A percentile compares a stretch with the other conserved stretches of the same genome.
phyloP scores from a whole-genome alignment of 1,284 basidiomycete genomes.

The Boletellus deceptivus region DNA sequence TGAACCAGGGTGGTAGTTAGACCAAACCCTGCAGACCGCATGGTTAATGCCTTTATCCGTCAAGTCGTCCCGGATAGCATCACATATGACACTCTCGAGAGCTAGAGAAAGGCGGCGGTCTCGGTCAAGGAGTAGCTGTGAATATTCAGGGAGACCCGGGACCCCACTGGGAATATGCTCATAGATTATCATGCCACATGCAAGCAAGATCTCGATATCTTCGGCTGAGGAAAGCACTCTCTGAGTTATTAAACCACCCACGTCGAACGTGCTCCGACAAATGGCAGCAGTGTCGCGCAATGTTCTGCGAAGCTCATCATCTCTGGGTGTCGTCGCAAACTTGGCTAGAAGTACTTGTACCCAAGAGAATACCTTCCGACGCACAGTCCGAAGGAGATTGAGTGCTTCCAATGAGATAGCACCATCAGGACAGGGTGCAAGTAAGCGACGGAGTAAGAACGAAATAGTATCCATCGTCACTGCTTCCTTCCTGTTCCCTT shows the following conservation, averaged over 20 bases:
- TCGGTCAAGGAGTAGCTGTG: not conserved
- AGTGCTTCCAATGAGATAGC: not conserved
- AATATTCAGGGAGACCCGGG: not conserved
- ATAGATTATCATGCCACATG: not conserved
- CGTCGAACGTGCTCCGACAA: not conserved
- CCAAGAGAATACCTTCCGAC: not conserved
- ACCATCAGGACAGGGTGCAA: not conserved
- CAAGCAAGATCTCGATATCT: not conserved
- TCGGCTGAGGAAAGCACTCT: not conserved
- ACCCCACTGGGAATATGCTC: not conserved
- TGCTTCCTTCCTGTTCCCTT: not conserved
- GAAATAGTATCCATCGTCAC: not conserved
- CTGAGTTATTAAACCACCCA: not conserved
- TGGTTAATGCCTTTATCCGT: not conserved
- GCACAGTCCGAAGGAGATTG: not conserved
- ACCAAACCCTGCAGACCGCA: not conserved
- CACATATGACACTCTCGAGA: not conserved
- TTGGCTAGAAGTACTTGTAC: not conserved
- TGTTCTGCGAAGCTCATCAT: not conserved
- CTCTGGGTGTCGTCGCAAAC: not conserved
- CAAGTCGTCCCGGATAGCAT: not conserved
- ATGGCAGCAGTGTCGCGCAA: not conserved
- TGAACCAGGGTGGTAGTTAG: not conserved
- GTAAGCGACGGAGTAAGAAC: not conserved
- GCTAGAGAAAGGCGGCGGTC: not conserved